A percentile compares a stretch with the other conserved stretches of the same genome.
Evolutionary conservation across 495 filamentous ascomycete species (phyloP).

Genomic region (Amorphotheca resinae): DNA sequence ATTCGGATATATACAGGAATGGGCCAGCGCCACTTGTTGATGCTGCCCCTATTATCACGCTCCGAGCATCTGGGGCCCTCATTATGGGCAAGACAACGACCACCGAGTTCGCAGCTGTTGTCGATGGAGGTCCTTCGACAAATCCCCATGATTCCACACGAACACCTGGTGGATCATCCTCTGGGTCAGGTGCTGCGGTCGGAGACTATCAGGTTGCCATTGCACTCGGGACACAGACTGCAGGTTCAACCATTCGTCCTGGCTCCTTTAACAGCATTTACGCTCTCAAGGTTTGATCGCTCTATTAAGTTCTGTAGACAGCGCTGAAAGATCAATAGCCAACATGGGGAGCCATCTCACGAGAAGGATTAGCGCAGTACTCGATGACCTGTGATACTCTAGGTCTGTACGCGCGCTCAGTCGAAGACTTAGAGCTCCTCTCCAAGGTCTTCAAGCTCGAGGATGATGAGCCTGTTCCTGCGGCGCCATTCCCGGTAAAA

Average conservation of each 20-base stretch:
- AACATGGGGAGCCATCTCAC: constrained; percentile 41
- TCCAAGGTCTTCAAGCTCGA: constrained; percentile 33
- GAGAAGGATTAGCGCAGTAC: constrained; percentile 37
- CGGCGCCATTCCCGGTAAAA: constrained; percentile 23
- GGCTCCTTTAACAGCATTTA: constrained; percentile 42
- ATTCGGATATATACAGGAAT: constrained; percentile 34
- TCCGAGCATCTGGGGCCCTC: constrained; percentile 35
- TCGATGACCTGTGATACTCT: constrained; percentile 39
- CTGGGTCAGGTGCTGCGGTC: constrained; percentile 39
- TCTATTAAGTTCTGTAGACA: background rate
- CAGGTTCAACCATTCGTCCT: constrained; percentile 37
- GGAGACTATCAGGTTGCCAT: constrained; percentile 36
- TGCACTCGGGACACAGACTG: constrained; percentile 38
- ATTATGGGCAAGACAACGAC: constrained; percentile 36
- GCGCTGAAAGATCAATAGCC: constrained; percentile 20
- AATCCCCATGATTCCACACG: constrained; percentile 36
- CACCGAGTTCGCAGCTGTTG: constrained; percentile 36
- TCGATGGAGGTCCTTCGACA: constrained; percentile 24
- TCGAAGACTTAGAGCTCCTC: constrained; percentile 38
- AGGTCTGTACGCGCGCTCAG: constrained; percentile 35
- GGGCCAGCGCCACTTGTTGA: constrained; percentile 27
- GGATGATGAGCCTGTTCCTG: constrained; percentile 28
- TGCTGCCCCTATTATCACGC: constrained; percentile 28
- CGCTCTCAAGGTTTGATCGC: constrained; percentile 29
- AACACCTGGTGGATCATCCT: constrained; percentile 41